Base-by-base conservation (phyloP, 2,329 filamentous ascomycete species). In the Aspergillus sp. region DNA sequence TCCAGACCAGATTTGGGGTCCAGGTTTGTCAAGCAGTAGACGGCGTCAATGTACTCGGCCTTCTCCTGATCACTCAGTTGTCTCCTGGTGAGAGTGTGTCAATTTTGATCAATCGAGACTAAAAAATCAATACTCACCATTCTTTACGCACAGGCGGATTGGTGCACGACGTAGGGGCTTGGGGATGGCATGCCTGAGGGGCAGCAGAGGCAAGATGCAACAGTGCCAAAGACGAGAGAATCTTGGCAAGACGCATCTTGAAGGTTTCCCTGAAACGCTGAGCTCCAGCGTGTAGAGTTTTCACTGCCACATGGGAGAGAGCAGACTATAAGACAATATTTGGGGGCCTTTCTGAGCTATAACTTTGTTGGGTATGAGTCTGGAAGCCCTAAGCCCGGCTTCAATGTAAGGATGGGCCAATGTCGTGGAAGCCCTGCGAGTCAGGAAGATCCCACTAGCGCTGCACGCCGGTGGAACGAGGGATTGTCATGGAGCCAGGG, bases 131-230 rank as follows among this genome's bases (percentile, higher is more conserved):
- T 27, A 37, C 52, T 44, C 59, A 64, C 62, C 62, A 64, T 60
- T 64, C 62, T 49, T 60, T 64, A n/a, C 59, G 59, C 43, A 56
- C 39, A 12, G 56, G 52, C 37, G 60, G 62, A 33, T 62, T 52
- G 6, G 27, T 58, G 50, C 60, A 64, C 14, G 19, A 31, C 27
- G 27, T 11, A 31, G 27, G 9, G 27, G 27, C 8, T 52, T 41
- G 31, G 40, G 14, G 58, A 51, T n/a, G 45, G 27, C 45, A 8
- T n/a, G 27, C 9, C 17, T 48, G 27, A 15, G 45, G 45, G 15
- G 46, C 31, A 27, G 47, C 56, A 37, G 45, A 49, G 3, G 50
- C 56, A 49, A 61, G 35, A 14, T 44, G 51, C 6, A 61, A 31
- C 11, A 59, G 44, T 14, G 56, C 56, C 21, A 59, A 52, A 7